Evolutionary conservation across 78 protist species (phyloP).

Genomic region (Chrysochromulina tobinii): DNA sequence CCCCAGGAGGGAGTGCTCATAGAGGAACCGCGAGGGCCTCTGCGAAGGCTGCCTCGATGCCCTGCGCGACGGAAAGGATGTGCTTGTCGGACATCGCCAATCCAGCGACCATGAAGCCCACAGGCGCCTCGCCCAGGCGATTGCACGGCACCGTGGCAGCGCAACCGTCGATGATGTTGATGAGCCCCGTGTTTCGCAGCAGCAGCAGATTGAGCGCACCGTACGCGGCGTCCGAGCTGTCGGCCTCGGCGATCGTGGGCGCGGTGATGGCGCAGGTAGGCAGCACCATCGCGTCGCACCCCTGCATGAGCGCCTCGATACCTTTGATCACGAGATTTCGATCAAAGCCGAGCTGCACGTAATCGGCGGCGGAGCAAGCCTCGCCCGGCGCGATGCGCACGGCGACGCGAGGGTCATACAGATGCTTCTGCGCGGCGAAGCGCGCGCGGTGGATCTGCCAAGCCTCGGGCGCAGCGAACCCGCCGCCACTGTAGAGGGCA

Average conservation of each 20-base stretch:
- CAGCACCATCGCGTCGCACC: background rate
- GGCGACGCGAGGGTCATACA: conserved; percentile 12
- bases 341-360: background rate
- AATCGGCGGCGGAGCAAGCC: background rate
- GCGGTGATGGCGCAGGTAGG: background rate
- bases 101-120: background rate
- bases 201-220: background rate
- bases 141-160: background rate
- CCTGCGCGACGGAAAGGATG: background rate
- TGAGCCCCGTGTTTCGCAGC: background rate
- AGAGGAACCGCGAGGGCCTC: background rate
- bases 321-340: background rate
- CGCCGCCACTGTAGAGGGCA: background rate
- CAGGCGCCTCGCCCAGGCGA: background rate
- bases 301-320: background rate
- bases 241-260: background rate
- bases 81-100: background rate
- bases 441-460: background rate
- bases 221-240: background rate
- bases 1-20: too few relatives aligned
- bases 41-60: background rate
- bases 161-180: background rate
- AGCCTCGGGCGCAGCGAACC: background rate
- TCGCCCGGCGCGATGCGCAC: background rate
- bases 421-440: background rate